phyloP scores from a whole-genome alignment of 140 eudicot genomes.

The Bidens hawaiensis region DNA sequence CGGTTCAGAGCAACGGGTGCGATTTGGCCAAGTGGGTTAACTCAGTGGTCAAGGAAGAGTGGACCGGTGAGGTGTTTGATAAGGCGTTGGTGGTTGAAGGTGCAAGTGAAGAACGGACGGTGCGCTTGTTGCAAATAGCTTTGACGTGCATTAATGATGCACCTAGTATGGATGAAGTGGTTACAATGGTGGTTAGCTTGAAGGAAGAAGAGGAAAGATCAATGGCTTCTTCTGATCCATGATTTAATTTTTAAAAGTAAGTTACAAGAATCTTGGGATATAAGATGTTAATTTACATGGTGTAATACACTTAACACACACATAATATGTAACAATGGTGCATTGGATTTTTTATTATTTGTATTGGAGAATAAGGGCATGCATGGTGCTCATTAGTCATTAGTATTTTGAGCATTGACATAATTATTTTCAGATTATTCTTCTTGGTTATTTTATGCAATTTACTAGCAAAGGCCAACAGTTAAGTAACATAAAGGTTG shows the following conservation, averaged over 20 bases:
- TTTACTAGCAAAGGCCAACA: background rate
- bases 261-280: background rate
- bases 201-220: conserved; percentile 63
- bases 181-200: conserved; percentile 40
- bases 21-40: conserved; percentile 68
- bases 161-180: conserved; percentile 40
- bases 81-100: conserved; percentile 49
- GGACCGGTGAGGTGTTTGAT: conserved; percentile 72
- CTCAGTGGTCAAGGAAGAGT: conserved; percentile 68
- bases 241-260: conserved; percentile 12
- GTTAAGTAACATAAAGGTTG: no score
- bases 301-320: background rate
- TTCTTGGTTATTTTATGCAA: background rate
- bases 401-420: conserved; percentile 19
- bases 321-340: conserved; percentile 3
- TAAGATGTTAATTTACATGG: conserved; percentile 6
- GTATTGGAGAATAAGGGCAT: conserved; percentile 31
- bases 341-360: conserved; percentile 1
- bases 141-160: conserved; percentile 47
- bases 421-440: conserved; percentile 1
- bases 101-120: conserved; percentile 62
- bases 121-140: conserved; percentile 58
- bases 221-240: conserved; percentile 36
- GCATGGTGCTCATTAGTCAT: conserved; percentile 9
- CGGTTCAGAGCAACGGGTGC: conserved; percentile 44